Evolutionary conservation across 2,329 filamentous ascomycete species (phyloP).

Genomic region (Rosellinia necatrix): DNA sequence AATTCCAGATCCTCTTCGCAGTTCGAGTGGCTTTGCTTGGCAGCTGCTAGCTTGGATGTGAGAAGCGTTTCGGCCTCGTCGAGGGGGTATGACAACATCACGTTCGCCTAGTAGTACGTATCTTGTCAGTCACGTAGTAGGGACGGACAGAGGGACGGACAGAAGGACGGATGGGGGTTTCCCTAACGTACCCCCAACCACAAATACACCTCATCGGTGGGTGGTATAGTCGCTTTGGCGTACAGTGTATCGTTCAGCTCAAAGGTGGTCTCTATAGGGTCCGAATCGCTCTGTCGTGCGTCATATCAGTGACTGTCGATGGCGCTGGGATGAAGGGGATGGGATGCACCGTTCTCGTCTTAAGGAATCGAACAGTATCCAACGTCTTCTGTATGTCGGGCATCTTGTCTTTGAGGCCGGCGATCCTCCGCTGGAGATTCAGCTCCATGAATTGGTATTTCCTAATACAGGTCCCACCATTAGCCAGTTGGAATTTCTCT

Average conservation of each 20-base stretch:
- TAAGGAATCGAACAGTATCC: slow-evolving; percentile 86
- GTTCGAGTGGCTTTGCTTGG: slow-evolving; percentile 78
- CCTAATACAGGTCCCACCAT: slow-evolving; percentile 51
- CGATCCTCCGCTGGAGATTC: slow-evolving; percentile 83
- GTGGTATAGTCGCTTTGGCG: slow-evolving; percentile 80
- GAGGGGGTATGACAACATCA: slow-evolving; percentile 95
- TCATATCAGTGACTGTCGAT: slow-evolving; percentile 3
- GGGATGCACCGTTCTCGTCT: slow-evolving; percentile 67
- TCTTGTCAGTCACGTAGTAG: neutral
- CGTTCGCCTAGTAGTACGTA: slow-evolving; percentile 70
- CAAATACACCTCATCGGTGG: slow-evolving; percentile 89
- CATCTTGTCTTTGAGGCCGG: slow-evolving; percentile 89
- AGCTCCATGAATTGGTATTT: slow-evolving; percentile 99
- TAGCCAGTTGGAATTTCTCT: neutral
- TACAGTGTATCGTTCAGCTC: slow-evolving; percentile 96
- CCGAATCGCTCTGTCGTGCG: slow-evolving; percentile 51
- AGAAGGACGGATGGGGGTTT: neutral
- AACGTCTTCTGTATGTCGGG: slow-evolving; percentile 96
- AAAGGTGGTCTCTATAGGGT: slow-evolving; percentile 88
- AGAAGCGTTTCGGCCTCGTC: slow-evolving; percentile 83
- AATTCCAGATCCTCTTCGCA: slow-evolving; percentile 98
- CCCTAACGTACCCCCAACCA: slow-evolving; percentile 79
- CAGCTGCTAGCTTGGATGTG: slow-evolving; percentile 75
- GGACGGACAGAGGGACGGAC: neutral
- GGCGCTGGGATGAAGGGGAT: neutral